These are phyloP conservation scores for Elymus sibiricus DNA, from an alignment of 176 grass and related monocot species.

Conservation along the genomic window DNA sequence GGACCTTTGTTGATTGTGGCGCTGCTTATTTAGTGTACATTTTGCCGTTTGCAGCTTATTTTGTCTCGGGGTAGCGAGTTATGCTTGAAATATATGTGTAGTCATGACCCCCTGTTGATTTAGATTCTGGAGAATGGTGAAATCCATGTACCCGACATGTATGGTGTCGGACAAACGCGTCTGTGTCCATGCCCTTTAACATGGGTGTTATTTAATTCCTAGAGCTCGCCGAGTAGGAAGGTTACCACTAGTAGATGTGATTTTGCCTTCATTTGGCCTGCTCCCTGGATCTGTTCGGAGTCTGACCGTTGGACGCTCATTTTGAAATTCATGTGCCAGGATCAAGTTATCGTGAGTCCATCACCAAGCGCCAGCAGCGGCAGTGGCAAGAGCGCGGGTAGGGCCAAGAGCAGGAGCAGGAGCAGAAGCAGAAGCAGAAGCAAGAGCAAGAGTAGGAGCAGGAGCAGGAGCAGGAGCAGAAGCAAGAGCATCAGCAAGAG, in stretches of 20 bases:
- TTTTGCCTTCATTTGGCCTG: neutral
- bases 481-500: conserved; percentile 22
- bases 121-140: neutral
- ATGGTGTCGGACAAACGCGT: neutral
- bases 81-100: neutral
- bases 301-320: neutral
- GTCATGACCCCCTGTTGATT: neutral
- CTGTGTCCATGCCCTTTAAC: neutral
- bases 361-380: conserved; percentile 17
- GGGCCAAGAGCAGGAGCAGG: conserved; percentile 22
- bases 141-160: neutral
- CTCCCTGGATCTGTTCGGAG: neutral
- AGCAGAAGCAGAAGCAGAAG: conserved; percentile 22
- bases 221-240: neutral
- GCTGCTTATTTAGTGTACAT: neutral
- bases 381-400: neutral
- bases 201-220: neutral
- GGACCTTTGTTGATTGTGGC: neutral
- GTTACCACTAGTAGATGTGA: neutral
- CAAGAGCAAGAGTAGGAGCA: neutral
- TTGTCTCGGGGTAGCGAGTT: neutral
- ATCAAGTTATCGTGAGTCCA: conserved; percentile 34
- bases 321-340: neutral
- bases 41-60: neutral
- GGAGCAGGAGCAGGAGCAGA: neutral